Evolutionary conservation across 1,284 basidiomycete genomes (phyloP), one percentile per base, ranked within the genome.

Genomic region (Ganoderma lucidum): DNA sequence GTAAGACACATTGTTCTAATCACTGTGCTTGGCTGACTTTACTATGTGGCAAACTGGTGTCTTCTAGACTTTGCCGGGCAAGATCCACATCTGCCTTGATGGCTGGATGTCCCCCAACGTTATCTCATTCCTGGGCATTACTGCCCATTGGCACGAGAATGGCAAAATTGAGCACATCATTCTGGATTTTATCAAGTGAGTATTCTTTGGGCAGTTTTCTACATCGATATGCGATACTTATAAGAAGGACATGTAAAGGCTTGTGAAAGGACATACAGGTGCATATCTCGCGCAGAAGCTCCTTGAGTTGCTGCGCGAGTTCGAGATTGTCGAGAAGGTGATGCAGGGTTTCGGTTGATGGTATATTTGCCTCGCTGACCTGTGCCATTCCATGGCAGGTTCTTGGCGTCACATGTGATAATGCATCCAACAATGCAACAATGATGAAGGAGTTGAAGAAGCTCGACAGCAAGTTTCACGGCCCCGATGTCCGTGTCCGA

Each of bases 111-210:
- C 37, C n/a, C 60, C 41, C 6, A 61, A 75, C 28, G 65, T 74
- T 2, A 68, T 71, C 17, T 72, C 73, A 14, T 74, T 74, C 59
- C 66, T 75, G 9, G 73, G 71, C 14, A 62, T 73, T 17, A 71
- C 71, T 1, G 59, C 71, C 1, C 69, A 73, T 39, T 56, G 37
- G 15, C 48, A 73, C 14, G n/a, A 37, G 9, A 63, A 68, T 15
- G 68, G 62, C 1, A 56, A 69, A 44, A 71, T 74, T 10, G 15
- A 61, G 23, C 48, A 62, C 6, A 60, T 73, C 37, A 73, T 72
- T 37, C 59, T 75, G 2, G 70, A 74, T 48, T 74, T 74, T 59
- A 66, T 75, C 62, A 68, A 66, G 66, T 69, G 58, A n/a, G 66
- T 39, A 19, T 14, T 35, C 23, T 23, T 23, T 35, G 23, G 15